Base-by-base conservation (phyloP, 2,329 filamentous ascomycete genomes). In the Penicillium sp. region DNA sequence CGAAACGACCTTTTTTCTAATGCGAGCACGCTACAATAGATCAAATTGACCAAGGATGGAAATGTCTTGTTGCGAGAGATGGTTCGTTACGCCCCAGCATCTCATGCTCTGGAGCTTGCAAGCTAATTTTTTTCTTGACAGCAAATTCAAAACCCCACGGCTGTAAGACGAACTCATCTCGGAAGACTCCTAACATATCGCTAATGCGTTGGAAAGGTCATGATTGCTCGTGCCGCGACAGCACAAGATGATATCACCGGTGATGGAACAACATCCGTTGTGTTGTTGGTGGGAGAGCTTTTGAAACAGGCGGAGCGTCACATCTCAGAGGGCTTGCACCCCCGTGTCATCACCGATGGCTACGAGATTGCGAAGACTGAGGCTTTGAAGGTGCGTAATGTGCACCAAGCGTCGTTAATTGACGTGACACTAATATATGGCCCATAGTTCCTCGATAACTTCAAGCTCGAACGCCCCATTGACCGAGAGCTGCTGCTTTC, bases 41-140 rank as follows among this genome's bases (percentile, higher is more conserved):
- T 99, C 77, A 99, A 99, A 77, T 82, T 99, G 70, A 99, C 93
- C 63, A 99, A 99, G 75, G 93, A 99, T 75, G 93, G 93, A 69
- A 96, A 95, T 66, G 92, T 97, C 53, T 78, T 86, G 59, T 66
- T 86, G 63, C 80, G 80, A 64, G 82, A 85, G 68, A 85, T 85
- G 82, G 75, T 81, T 62, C 47, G 73, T 57, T 47, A 22, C 52
- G 41, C 22, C 41, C 34, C 40, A 22, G 13, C 35, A 28, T 25
- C 30, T 16, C 25, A 31, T 18, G 43, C 44, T 19, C 39, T 40
- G 37, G 41, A 48, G 30, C 40, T 40, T 41, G 30, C 42, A 30
- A 35, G 56, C 70, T 75, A 67, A 75, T 55, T 49, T 31, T 48
- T 41, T 55, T 49, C 29, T 48, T 41, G 28, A 31, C 54, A 80